These are phyloP conservation scores for Zymoseptoria ardabiliae DNA, from an alignment of 2,329 filamentous ascomycete genomes.

Conservation along the genomic window DNA sequence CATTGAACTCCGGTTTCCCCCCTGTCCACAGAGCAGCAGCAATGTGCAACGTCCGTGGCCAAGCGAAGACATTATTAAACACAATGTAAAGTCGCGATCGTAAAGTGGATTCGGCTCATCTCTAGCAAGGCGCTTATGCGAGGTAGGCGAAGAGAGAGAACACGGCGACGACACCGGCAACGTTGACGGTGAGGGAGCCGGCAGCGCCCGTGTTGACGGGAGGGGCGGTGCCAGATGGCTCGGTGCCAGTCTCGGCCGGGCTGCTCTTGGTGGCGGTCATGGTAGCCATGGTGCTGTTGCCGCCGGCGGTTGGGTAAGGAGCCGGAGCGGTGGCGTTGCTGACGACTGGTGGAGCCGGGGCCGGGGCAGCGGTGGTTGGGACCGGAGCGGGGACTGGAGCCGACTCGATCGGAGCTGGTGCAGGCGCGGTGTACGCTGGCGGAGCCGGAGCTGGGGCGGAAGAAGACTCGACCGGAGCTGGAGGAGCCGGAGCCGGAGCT, in stretches of 20 bases:
- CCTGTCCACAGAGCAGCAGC: neutral
- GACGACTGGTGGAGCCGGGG: constrained; percentile 1
- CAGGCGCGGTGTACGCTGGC: constrained; percentile 5
- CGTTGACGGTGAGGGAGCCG: constrained; percentile 7
- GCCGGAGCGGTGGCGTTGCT: constrained; percentile 9
- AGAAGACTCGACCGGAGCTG: constrained; percentile 3
- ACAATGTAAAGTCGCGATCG: neutral
- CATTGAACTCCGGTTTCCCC: neutral
- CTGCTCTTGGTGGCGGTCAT: constrained; percentile 5
- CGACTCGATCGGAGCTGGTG: constrained; percentile 1
- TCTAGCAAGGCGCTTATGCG: constrained; percentile 7
- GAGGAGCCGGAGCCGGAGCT: constrained; percentile 1
- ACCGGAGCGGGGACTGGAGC: constrained; percentile 1
- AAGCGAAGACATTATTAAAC: neutral
- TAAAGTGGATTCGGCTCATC: neutral
- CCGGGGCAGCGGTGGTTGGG: neutral
- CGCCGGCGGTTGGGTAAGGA: constrained; percentile 13
- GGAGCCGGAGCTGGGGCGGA: neutral
- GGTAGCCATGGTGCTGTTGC: constrained; percentile 12
- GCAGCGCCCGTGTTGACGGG: constrained; percentile 7
- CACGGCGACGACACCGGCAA: constrained; percentile 9
- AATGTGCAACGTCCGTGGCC: neutral
- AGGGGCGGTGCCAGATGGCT: constrained; percentile 8
- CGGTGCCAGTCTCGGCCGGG: constrained; percentile 2
- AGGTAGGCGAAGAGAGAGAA: constrained; percentile 14